Evolutionary conservation across 2,329 filamentous ascomycete species (phyloP), one percentile per base, ranked within the genome.

Genomic region (Teratosphaeria nubilosa): DNA sequence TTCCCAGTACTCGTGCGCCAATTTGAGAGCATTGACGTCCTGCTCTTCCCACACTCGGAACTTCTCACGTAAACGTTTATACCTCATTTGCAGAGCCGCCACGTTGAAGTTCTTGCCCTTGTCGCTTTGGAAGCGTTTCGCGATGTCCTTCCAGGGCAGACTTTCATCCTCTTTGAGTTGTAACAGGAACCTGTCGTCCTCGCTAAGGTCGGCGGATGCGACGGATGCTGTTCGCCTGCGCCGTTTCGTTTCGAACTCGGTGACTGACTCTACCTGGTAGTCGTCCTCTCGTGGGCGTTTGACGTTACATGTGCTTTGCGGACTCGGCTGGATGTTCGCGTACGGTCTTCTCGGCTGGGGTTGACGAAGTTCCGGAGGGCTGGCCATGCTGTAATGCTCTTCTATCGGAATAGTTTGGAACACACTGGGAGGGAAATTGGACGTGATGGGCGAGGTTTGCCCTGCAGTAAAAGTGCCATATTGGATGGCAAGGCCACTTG

Each of bases 71-170:
- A 81, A 69, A 41, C 79, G 72, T 66, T 80, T 80, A 63, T 78
- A 75, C 22, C 78, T 77, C 79, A 82, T 82, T 64, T 82, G 79
- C 32, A 82, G 69, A 7, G 78, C 77, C 3, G 79, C 77, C 54
- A 80, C 77, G 61, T 80, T 76, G 60, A 78, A 76, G 4, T 68
- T 72, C 64, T 79, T 77, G 58, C 77, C 77, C 30, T 76, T 69
- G 31, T 80, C 77, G 13, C 72, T 73, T 57, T 77, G 72, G 66
- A 81, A 80, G 24, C 76, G 76, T 6, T 73, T 71, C 9, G 77
- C 77, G 59, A 81, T 81, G 58, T 80, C 79, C 65, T 81, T 81
- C 79, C 79, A 82, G 0, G 78, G 76, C 57, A 81, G 74, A 32
- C 70, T 73, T 57, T 81, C 77, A 54, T 80, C 77, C 59, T 81